A percentile compares a stretch with the other conserved stretches of the same genome.
Conservation (phyloP, 2,329 filamentous ascomycete genomes). For the Elsinoe ampelina region DNA sequence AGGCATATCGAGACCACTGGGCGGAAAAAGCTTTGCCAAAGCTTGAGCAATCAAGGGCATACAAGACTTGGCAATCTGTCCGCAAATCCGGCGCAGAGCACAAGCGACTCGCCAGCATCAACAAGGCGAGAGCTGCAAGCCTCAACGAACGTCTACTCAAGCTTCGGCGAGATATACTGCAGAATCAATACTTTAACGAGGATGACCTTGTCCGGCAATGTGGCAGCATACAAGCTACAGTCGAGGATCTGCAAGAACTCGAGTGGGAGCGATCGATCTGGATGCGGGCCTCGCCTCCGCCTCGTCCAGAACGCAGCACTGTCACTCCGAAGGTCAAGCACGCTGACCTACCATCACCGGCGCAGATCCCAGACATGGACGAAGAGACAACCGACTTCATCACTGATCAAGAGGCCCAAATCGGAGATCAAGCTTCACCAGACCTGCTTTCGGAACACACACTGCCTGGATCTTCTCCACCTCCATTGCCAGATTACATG, state of each 20-base stretch:
- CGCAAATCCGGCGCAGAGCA: slow-evolving; percentile 34
- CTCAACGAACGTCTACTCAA: slow-evolving; percentile 48
- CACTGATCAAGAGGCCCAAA: neutral
- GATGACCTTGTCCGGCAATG: slow-evolving; percentile 48
- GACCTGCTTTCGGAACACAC: neutral
- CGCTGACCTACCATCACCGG: neutral
- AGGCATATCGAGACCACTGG: slow-evolving; percentile 48
- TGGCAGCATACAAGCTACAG: slow-evolving; percentile 51
- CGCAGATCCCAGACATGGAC: neutral
- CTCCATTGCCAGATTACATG: neutral
- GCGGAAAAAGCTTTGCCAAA: slow-evolving; percentile 47
- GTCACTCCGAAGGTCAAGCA: neutral
- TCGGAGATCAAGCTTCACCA: neutral
- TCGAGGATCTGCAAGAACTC: slow-evolving; percentile 51
- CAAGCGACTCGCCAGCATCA: slow-evolving; percentile 35
- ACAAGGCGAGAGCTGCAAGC: slow-evolving; percentile 35
- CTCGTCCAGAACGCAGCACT: slow-evolving; percentile 3
- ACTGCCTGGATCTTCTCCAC: neutral
- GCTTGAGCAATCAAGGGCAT: slow-evolving; percentile 48
- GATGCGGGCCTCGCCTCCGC: slow-evolving; percentile 23
- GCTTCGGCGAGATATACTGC: slow-evolving; percentile 44
- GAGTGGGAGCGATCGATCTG: slow-evolving; percentile 39
- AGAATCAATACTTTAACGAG: slow-evolving; percentile 44
- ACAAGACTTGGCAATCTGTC: slow-evolving; percentile 52
- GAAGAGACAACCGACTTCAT: slow-evolving; percentile 13